Percentiles rank a stretch among this genome's conserved stretches.
Evolutionary conservation across 371 early-diverging fungal genomes (phyloP).

Genomic region (Zychaea mexicana): DNA sequence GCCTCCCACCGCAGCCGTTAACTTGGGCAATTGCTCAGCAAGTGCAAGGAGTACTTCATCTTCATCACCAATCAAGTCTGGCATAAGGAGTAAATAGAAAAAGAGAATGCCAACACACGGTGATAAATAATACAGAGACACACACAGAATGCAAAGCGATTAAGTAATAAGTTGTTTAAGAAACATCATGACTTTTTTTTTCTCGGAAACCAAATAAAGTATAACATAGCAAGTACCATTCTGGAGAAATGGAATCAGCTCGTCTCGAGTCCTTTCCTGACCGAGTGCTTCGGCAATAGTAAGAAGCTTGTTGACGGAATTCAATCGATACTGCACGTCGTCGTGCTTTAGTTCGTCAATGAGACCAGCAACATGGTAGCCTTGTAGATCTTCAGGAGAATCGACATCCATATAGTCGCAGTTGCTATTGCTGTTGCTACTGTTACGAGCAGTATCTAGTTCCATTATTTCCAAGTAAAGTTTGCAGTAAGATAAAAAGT

Average conservation of each 20-base stretch:
- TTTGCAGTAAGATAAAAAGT: background rate
- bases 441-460: background rate
- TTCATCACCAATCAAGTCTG: slow-evolving; percentile 98
- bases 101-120: background rate
- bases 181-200: no score
- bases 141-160: no score
- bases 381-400: slow-evolving; percentile 15
- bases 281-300: slow-evolving; percentile 95
- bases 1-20: slow-evolving; percentile 92
- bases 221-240: slow-evolving; percentile 56
- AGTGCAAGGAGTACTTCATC: slow-evolving; percentile 95
- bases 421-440: background rate
- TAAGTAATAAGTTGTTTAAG: no score
- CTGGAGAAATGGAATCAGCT: slow-evolving; percentile 95
- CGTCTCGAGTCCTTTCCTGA: slow-evolving; percentile 91
- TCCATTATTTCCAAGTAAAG: background rate
- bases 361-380: slow-evolving; percentile 85
- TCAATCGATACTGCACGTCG: slow-evolving; percentile 88
- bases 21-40: slow-evolving; percentile 93
- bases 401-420: slow-evolving; percentile 9
- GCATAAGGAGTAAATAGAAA: background rate
- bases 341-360: slow-evolving; percentile 98
- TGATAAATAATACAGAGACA: background rate
- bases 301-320: slow-evolving; percentile 86
- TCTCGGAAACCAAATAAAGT: no score